Base-by-base conservation (phyloP, 2,329 filamentous ascomycete species). In the Fusarium buxicola region DNA sequence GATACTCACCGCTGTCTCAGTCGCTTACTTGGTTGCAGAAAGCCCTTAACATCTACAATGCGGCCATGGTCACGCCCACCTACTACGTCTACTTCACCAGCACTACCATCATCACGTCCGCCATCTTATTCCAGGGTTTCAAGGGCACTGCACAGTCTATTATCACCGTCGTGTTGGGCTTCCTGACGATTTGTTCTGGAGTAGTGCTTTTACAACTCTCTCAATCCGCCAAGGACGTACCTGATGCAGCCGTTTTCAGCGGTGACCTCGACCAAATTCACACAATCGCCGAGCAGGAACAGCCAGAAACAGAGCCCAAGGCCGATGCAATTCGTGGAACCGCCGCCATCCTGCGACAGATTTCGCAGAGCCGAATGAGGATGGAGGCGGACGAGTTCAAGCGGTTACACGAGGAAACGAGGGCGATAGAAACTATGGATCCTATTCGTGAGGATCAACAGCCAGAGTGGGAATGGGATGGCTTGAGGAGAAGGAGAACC, bases 1-100 rank as follows among this genome's bases (percentile, higher is more conserved):
- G 31, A 4, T 16, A 21, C 25, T 35, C 27, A 11, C 44, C 39
- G 30, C 15, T 40, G 13, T 60, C 18, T 52, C 41, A 34, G n/a
- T 55, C 63, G 57, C 76, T 83, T 55, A 82, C 65, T 34, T 36
- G 5, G 44, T n/a, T 36, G 56, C 78, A 98, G 94, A 99, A 99
- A 97, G 95, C 95, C 7, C 84, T 98, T 54, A 98, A 99, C 73
- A 78, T 99, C 45, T 98, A 94, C 83, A 98, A 99, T 72, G 95
- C 95, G 32, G 94, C 95, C 8, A 85, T 99, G 65, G 95, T 99
- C 58, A 99, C 95, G 0, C 95, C 95, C 1, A 99, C 95, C 3
- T 99, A 99, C 79, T 99, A 99, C 76, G 95, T 99, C 66, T 94
- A 96, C 81, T 99, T 99, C 75, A 99, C 95, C 34, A 96, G 90